Conservation (phyloP, 306 rosid species). For the Senna tora region DNA sequence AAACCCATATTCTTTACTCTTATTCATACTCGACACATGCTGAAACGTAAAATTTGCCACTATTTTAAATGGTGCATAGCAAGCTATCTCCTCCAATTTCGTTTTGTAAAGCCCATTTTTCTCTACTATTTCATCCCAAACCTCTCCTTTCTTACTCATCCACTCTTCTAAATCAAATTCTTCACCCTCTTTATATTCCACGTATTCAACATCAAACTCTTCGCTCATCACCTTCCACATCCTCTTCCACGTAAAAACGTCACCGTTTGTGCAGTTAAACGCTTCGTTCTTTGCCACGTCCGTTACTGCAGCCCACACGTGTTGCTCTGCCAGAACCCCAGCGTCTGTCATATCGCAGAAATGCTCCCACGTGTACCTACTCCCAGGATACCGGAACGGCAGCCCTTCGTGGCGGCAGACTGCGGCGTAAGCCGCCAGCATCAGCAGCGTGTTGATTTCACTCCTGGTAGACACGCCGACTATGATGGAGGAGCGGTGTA, state of each 20-base stretch:
- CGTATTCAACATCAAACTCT: conserved; percentile 38
- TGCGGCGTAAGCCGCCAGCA: conserved; percentile 21
- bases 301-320: conserved; percentile 52
- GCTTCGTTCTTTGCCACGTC: conserved; percentile 37
- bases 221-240: conserved; percentile 37
- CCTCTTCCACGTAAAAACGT: conserved; percentile 47
- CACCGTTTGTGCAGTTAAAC: conserved; percentile 49
- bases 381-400: conserved; percentile 43
- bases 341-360: conserved; percentile 50
- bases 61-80: not conserved
- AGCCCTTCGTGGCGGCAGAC: conserved; percentile 39
- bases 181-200: conserved; percentile 15
- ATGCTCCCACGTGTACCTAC: conserved; percentile 51
- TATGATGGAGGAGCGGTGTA: conserved; percentile 47
- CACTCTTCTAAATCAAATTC: conserved; percentile 42
- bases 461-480: conserved; percentile 39
- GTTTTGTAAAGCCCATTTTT: conserved; percentile 43
- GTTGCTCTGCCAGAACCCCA: conserved; percentile 44
- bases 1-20: conserved; percentile 50
- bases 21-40: conserved; percentile 53
- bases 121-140: conserved; percentile 51
- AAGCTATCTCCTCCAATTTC: conserved; percentile 45
- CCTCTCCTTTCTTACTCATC: conserved; percentile 46
- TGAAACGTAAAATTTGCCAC: conserved; percentile 42
- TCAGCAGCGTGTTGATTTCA: conserved; percentile 17